These are phyloP conservation scores for Cordyceps tenuipes DNA, from an alignment of 2,329 filamentous ascomycete genomes.

Conservation along the genomic window DNA sequence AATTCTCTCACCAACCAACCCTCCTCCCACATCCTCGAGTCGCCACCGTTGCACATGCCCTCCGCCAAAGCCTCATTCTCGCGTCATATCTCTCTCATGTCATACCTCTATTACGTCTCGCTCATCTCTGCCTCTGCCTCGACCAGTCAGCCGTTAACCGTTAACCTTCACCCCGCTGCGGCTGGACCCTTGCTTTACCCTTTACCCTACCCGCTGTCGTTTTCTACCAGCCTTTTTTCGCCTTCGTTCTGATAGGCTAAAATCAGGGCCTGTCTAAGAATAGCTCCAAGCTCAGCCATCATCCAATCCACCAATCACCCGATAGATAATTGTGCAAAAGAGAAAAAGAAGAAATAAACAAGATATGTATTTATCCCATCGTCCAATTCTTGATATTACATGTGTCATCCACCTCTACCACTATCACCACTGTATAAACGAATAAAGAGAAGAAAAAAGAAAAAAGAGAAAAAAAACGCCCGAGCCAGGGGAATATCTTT, in stretches of 20 bases:
- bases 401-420: background rate
- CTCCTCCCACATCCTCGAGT: too few species aligned
- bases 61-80: too few species aligned
- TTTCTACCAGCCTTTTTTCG: background rate
- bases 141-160: too few species aligned
- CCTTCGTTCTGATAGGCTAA: background rate
- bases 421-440: too few species aligned
- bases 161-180: background rate
- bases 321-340: too few species aligned
- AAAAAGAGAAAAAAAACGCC: conserved; percentile 6
- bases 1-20: too few species aligned
- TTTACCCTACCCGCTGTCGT: background rate
- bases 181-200: background rate
- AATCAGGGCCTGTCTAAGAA: background rate
- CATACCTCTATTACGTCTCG: too few species aligned
- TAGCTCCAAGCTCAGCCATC: background rate
- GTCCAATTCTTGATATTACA: conserved; percentile 5
- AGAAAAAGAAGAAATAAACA: too few species aligned
- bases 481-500: background rate
- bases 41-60: too few species aligned
- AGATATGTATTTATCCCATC: background rate
- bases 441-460: background rate
- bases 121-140: too few species aligned
- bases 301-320: background rate
- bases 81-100: too few species aligned